Evolutionary conservation across 2,329 filamentous ascomycete species (phyloP).

Genomic region (Ophiosphaerella herpotricha): DNA sequence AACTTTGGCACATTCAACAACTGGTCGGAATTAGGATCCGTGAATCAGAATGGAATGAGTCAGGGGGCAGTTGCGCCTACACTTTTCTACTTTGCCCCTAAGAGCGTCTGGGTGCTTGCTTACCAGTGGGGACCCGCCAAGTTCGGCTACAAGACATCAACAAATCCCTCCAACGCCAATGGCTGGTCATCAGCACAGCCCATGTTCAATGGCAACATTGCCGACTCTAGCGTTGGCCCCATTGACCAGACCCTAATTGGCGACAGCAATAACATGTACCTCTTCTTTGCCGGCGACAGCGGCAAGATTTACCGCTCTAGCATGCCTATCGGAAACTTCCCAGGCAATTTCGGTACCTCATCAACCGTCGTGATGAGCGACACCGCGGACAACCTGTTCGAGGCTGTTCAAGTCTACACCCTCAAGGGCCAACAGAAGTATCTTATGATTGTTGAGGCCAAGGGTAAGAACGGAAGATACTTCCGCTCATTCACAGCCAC

Average conservation of each 20-base stretch:
- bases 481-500: conserved; percentile 70
- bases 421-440: conserved; percentile 62
- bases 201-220: conserved; percentile 62
- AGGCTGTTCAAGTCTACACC: conserved; percentile 70
- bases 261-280: conserved; percentile 65
- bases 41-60: conserved; percentile 58
- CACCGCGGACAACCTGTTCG: conserved; percentile 63
- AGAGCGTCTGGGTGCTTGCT: conserved; percentile 67
- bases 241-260: conserved; percentile 70
- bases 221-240: conserved; percentile 55
- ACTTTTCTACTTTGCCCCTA: conserved; percentile 66
- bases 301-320: conserved; percentile 67
- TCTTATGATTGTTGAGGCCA: conserved; percentile 70
- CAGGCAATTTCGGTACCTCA: conserved; percentile 60
- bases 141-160: conserved; percentile 65
- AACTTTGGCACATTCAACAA: conserved; percentile 60
- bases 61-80: conserved; percentile 61
- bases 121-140: conserved; percentile 66
- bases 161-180: conserved; percentile 61
- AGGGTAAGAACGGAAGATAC: conserved; percentile 62
- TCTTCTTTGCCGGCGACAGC: conserved; percentile 71
- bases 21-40: conserved; percentile 58
- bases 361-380: conserved; percentile 59
- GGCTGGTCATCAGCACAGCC: conserved; percentile 60
- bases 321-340: conserved; percentile 68